Conservation (phyloP, 192 early-diverging fungal genomes). For the Chytriomyces sp. region DNA sequence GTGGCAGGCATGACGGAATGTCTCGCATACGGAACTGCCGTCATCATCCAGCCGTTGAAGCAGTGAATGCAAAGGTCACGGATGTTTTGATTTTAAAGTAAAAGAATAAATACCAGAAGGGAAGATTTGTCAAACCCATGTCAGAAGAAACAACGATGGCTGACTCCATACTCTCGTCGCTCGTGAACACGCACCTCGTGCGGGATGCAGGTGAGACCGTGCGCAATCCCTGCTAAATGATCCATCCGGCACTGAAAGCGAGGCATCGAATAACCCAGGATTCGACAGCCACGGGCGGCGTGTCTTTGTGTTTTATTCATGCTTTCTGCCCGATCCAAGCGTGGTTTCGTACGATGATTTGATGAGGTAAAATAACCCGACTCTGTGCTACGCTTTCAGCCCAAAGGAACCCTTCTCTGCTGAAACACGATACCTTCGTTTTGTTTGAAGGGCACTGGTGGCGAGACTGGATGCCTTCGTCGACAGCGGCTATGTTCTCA, state of each 20-base stretch:
- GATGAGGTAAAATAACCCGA: conserved; percentile 59
- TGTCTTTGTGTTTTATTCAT: conserved; percentile 82
- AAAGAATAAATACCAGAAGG: too few relatives aligned
- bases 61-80: too few relatives aligned
- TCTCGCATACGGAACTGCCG: conserved; percentile 21
- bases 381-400: background rate
- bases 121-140: background rate
- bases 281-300: conserved; percentile 84
- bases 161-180: conserved; percentile 22
- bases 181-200: conserved; percentile 31
- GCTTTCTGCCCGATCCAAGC: conserved; percentile 85
- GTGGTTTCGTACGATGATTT: conserved; percentile 83
- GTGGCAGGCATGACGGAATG: conserved; percentile 1
- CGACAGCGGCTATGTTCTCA: conserved; percentile 88
- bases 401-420: background rate
- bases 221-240: background rate
- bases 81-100: too few relatives aligned
- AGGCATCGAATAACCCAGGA: conserved; percentile 53
- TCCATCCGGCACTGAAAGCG: background rate
- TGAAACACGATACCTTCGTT: background rate
- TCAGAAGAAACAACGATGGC: background rate
- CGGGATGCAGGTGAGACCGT: conserved; percentile 12
- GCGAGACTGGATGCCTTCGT: conserved; percentile 79
- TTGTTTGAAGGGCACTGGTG: conserved; percentile 50
- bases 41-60: background rate